phyloP scores from a whole-genome alignment of 1,139 yeast species.

The Citeromyces hawaiiensis region DNA sequence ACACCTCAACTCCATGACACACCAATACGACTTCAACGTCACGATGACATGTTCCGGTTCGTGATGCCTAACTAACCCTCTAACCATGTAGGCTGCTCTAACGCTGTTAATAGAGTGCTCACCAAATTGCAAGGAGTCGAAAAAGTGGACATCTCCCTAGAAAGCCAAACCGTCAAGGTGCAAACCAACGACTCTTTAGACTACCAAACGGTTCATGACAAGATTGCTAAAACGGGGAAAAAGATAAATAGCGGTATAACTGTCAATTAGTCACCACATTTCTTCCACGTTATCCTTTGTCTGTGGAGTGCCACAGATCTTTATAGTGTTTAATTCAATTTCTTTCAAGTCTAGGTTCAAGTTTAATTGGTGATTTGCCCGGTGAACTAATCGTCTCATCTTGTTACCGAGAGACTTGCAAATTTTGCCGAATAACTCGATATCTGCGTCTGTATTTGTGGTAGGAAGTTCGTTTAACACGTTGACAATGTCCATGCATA shows the following conservation, averaged over 20 bases:
- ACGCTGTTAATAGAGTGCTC: conserved; percentile 74
- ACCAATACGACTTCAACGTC: conserved; percentile 66
- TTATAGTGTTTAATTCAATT: neutral
- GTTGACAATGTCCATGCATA: neutral
- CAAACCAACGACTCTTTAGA: conserved; percentile 37
- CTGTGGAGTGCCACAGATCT: neutral
- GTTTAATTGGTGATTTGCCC: neutral
- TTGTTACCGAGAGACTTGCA: conserved; percentile 1
- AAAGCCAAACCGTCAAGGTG: conserved; percentile 74
- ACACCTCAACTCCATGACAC: conserved; percentile 8
- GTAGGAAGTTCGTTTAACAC: neutral
- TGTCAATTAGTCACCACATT: conserved; percentile 12
- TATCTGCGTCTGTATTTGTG: conserved; percentile 1
- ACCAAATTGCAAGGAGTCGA: conserved; percentile 64
- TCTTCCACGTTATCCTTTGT: neutral
- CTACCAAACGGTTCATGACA: conserved; percentile 65
- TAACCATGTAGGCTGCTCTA: conserved; percentile 50
- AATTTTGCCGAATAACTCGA: neutral
- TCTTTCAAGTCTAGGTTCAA: neutral
- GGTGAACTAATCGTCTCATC: neutral
- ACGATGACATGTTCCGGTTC: conserved; percentile 63
- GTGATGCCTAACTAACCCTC: conserved; percentile 8
- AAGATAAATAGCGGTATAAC: conserved; percentile 55
- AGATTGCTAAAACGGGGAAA: conserved; percentile 88
- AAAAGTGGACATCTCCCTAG: conserved; percentile 59